Base-by-base conservation (phyloP, 2,329 filamentous ascomycete genomes). In the Colletotrichum cuscutae region DNA sequence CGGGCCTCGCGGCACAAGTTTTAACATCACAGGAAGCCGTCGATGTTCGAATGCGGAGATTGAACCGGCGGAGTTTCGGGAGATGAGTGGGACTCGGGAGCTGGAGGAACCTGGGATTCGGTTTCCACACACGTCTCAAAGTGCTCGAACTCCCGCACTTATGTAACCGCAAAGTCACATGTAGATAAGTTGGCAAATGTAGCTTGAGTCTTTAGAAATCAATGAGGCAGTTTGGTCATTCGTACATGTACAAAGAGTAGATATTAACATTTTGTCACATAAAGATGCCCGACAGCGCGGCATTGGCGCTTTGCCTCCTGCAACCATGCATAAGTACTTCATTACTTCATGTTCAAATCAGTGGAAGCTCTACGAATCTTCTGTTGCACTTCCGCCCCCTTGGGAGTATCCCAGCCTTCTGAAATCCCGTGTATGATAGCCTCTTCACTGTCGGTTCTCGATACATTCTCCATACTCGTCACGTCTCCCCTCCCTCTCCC, bases 401-500 rank as follows among this genome's bases (percentile, higher is more conserved):
- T 62, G 5, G 58, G 15, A 68, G 37, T 62, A 4, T 22, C 58
- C 6, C 22, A 7, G 12, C 42, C 30, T 5, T 15, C 24, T 4
- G 19, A 15, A 56, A 4, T 2, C 11, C 22, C 8, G 8, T 49
- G 53, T 1, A 68, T 68, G 30, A 68, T 63, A 5, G 65, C 65
- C 56, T 63, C 57, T 56, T 68, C 57, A 26, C 57, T 68, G 24
- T 54, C n/a, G 3, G 46, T 68, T 7, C 7, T 60, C 4, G 54
- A 56, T 12, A 8, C 11, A 37, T 54, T 15, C 32, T 8, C 5
- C 6, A 37, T 13, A 19, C 15, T 19, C 6, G 11, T 6, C 6
- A 12, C 11, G 4, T 13, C 9, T 42, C 37, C 15, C 12, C 37
- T 32, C n/a, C 24, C 28, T 32, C 57, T 3, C 1, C 32, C 22